A percentile compares a stretch with the other conserved stretches of the same genome.
phyloP scores from a whole-genome alignment of 2,329 filamentous ascomycete species.

The Orbilia ellipsospora region DNA sequence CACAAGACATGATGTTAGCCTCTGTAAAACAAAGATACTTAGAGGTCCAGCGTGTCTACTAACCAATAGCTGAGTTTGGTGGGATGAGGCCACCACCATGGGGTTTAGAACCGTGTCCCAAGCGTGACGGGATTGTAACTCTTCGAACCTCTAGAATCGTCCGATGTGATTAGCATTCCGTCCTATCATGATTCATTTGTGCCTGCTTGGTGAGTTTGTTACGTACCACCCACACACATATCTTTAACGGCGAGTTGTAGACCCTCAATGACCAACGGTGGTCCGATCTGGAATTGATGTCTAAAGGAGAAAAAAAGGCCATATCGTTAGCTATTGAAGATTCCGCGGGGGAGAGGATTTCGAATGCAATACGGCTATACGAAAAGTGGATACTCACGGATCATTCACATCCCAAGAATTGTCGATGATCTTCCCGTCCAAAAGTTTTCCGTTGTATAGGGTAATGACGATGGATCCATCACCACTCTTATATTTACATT shows the following conservation, averaged over 20 bases:
- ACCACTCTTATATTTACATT: conserved; percentile 25
- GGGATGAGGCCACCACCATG: conserved; percentile 39
- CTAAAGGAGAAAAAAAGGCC: conserved; percentile 16
- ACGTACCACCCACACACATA: conserved; percentile 53
- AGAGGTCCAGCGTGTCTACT: neutral
- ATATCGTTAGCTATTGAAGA: neutral
- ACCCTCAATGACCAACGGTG: conserved; percentile 35
- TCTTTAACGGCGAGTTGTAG: conserved; percentile 25
- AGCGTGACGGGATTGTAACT: conserved; percentile 36
- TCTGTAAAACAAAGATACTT: neutral
- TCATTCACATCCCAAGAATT: conserved; percentile 32
- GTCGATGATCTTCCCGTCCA: conserved; percentile 39
- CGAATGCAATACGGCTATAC: too few species aligned
- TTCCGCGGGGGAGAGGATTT: neutral
- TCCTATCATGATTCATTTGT: neutral
- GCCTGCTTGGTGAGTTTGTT: neutral
- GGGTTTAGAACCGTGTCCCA: conserved; percentile 31
- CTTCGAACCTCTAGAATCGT: conserved; percentile 29
- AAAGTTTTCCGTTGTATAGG: conserved; percentile 31
- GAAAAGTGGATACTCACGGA: conserved; percentile 23
- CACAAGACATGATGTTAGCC: neutral
- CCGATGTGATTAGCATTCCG: neutral
- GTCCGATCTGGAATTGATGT: conserved; percentile 47
- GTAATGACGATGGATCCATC: conserved; percentile 28
- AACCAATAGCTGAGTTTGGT: conserved; percentile 30